Conservation (phyloP, 352 stramenopile genomes). For the Globisporangium perplexum region DNA sequence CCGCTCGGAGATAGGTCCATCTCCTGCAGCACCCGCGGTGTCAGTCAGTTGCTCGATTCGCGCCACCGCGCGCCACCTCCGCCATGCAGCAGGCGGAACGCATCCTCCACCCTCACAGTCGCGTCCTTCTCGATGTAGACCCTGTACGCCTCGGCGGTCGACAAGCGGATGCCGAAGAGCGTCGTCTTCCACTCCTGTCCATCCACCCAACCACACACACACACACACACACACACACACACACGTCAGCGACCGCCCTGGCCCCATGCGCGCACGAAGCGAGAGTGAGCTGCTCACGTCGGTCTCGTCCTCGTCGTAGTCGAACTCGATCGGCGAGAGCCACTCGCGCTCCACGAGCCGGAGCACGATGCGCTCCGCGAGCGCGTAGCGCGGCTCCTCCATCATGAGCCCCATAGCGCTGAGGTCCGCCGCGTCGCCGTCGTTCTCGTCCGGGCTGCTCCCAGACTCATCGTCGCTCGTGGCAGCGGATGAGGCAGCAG, state of each 20-base stretch:
- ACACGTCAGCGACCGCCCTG: too few species aligned
- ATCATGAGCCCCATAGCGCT: conserved; percentile 9
- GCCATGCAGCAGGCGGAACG: neutral
- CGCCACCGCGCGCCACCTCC: too few species aligned
- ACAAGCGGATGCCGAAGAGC: conserved; percentile 53
- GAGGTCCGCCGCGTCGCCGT: conserved; percentile 12
- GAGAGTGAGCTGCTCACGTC: conserved; percentile 17
- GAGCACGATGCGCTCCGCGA: conserved; percentile 46
- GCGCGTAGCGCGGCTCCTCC: conserved; percentile 22
- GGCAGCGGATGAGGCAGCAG: too few species aligned
- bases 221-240: neutral
- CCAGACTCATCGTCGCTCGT: conserved; percentile 16
- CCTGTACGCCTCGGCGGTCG: conserved; percentile 64
- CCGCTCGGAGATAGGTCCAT: conserved; percentile 6
- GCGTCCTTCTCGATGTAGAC: conserved; percentile 84
- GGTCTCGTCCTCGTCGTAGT: conserved; percentile 36
- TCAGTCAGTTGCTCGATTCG: neutral
- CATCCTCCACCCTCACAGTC: conserved; percentile 26
- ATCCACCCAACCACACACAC: neutral
- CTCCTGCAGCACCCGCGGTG: neutral
- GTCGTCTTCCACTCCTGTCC: conserved; percentile 36
- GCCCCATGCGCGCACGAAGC: too few species aligned
- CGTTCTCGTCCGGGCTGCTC: conserved; percentile 12
- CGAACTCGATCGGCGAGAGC: conserved; percentile 50
- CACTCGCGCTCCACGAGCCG: conserved; percentile 52